Evolutionary conservation across 1,284 basidiomycete species (phyloP).

Genomic region (Ganoderma leucocontextum): DNA sequence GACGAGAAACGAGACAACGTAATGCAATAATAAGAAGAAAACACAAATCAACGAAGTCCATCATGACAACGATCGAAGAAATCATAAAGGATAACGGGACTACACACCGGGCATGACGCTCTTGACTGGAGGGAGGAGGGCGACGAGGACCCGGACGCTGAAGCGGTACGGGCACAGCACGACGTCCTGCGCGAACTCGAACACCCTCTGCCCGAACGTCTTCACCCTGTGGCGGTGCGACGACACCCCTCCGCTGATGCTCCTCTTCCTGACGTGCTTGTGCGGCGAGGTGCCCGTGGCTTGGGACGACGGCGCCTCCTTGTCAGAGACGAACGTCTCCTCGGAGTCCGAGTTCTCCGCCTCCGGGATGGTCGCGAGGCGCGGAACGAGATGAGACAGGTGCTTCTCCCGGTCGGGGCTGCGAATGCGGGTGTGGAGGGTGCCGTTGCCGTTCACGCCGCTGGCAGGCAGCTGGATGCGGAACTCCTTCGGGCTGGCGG

Average conservation of each 20-base stretch:
- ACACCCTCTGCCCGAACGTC: slow-evolving; percentile 22
- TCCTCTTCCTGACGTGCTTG: slow-evolving; percentile 21
- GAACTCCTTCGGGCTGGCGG: not conserved
- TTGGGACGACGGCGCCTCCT: slow-evolving; percentile 20
- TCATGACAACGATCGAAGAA: not conserved
- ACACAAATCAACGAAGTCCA: not conserved
- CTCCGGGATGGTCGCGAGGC: slow-evolving; percentile 45
- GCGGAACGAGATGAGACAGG: slow-evolving; percentile 35
- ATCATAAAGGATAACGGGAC: not conserved
- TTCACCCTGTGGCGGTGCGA: not conserved
- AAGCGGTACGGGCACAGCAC: slow-evolving; percentile 38
- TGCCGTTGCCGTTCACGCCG: slow-evolving; percentile 19
- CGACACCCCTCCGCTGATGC: slow-evolving; percentile 19
- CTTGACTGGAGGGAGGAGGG: slow-evolving; percentile 31
- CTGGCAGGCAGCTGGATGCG: slow-evolving; percentile 10
- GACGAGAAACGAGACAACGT: too few species aligned
- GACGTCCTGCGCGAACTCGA: slow-evolving; percentile 30
- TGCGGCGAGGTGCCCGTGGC: slow-evolving; percentile 7
- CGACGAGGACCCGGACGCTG: slow-evolving; percentile 32
- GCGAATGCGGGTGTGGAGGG: slow-evolving; percentile 26
- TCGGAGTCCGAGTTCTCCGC: slow-evolving; percentile 42
- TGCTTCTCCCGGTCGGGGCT: slow-evolving; percentile 33
- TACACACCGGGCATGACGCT: slow-evolving; percentile 26
- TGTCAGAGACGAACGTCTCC: slow-evolving; percentile 43
- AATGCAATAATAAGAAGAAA: not conserved